A percentile compares a stretch with the other conserved stretches of the same genome.
Conservation (phyloP, 2,329 filamentous ascomycete species). For the Cordyceps pruinosa region DNA sequence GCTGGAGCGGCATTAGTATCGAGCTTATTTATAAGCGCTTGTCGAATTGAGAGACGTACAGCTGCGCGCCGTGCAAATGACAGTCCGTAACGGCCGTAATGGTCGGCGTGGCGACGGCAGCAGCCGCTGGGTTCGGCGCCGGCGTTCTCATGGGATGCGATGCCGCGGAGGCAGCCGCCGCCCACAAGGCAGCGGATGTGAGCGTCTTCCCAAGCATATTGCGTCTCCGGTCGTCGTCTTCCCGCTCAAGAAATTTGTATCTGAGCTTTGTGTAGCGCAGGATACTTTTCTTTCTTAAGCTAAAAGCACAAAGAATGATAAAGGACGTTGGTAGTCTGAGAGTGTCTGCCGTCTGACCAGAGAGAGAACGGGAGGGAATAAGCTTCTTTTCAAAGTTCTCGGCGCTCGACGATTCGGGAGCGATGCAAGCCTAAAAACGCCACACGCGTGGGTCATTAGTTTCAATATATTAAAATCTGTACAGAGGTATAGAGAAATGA, state of each 20-base stretch:
- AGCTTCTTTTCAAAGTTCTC: slow-evolving; percentile 10
- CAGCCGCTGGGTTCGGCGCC: slow-evolving; percentile 2
- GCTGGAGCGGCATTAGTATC: slow-evolving; percentile 21
- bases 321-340: neutral
- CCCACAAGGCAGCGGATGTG: slow-evolving; percentile 4
- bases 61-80: slow-evolving; percentile 33
- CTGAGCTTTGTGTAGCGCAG: neutral
- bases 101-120: slow-evolving; percentile 12
- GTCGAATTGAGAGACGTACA: slow-evolving; percentile 28
- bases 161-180: neutral
- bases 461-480: neutral
- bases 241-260: no score
- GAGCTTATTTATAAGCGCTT: neutral
- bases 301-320: no score
- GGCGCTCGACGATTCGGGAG: neutral
- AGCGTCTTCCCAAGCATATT: neutral
- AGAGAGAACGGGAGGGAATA: neutral
- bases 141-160: slow-evolving; percentile 8
- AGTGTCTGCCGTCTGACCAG: neutral
- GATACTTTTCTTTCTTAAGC: neutral
- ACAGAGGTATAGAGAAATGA: neutral
- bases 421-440: neutral
- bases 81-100: slow-evolving; percentile 35
- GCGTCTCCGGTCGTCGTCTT: neutral
- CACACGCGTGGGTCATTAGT: neutral